These are phyloP conservation scores for Eleusine coracana DNA, from an alignment of 176 grass and related monocot genomes.

Conservation along the genomic window DNA sequence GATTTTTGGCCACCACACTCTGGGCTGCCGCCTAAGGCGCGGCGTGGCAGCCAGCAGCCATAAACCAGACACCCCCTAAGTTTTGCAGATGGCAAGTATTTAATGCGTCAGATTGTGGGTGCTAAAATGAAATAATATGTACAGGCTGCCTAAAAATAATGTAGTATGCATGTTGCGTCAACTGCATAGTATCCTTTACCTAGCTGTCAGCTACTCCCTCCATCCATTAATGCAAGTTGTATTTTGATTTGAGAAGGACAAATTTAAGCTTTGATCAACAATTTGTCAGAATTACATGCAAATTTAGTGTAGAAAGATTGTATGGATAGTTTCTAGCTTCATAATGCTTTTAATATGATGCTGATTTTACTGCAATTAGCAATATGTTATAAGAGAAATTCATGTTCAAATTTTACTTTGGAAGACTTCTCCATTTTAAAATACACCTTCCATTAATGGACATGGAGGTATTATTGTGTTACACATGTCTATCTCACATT, in stretches of 20 bases:
- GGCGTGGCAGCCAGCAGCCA: no score
- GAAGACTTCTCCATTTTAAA: not conserved
- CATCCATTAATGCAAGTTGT: not conserved
- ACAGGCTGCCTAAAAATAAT: not conserved
- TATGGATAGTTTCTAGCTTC: not conserved
- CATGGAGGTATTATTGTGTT: not conserved
- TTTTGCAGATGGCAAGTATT: not conserved
- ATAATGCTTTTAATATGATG: not conserved
- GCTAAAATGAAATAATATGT: constrained; percentile 6
- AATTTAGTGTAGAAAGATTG: not conserved
- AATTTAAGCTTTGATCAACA: not conserved
- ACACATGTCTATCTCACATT: not conserved
- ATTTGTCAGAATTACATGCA: not conserved
- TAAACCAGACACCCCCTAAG: not conserved
- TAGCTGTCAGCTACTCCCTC: not conserved
- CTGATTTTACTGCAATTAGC: not conserved
- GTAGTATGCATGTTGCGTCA: not conserved
- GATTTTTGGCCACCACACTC: no score
- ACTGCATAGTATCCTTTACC: constrained; percentile 1
- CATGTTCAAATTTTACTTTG: not conserved
- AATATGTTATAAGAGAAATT: not conserved
- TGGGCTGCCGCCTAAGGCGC: no score
- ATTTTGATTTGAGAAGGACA: not conserved
- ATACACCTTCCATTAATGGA: not conserved
- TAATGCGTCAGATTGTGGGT: constrained; percentile 19